Base-by-base conservation (phyloP, 805 yeast genomes). In the Lipomyces sp. region DNA sequence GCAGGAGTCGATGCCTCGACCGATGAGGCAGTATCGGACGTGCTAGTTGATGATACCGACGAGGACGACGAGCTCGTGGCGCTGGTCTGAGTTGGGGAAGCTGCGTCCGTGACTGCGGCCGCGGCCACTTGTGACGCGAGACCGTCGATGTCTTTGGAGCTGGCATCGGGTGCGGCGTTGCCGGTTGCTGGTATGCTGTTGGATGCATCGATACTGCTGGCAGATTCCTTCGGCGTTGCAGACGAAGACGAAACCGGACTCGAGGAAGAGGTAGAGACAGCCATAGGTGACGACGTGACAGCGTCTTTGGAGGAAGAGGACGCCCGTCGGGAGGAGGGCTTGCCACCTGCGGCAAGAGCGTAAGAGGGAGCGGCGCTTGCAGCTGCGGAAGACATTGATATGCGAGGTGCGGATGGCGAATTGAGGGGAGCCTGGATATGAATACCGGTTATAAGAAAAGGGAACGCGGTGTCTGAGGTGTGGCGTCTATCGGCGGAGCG, bases 111-210 rank as follows among this genome's bases (percentile, higher is more conserved):
- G 3, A 42, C 26, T 4, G 51, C n/a, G 16, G 40, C 5, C 14
- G 24, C 13, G 2, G 29, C 31, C 10, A 39, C 49, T 16, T 47
- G 35, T 22, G 52, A 18, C n/a, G n/a, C n/a, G n/a, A n/a, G n/a
- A n/a, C n/a, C n/a, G n/a, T n/a, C n/a, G n/a, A n/a, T n/a, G n/a
- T n/a, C n/a, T n/a, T n/a, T n/a, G n/a, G n/a, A n/a, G 21, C 34
- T 33, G n/a, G 64, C 61, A 31, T 62, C 63, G 19, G 53, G 51
- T 31, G 58, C 57, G 29, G 49, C 58, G 26, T 55, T 63, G 54
- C 59, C 57, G 45, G 67, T 10, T 6, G 29, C 10, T 7, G 6
- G 29, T 26, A 26, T 26, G 29, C 29, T 26, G 29, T 6, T 10
- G 10, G 29, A 26, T 7, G 6, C 29, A 26, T 6, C 29, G 29